Base-by-base conservation (phyloP, 805 yeast genomes). In the Saccharomycopsis lassenensis region DNA sequence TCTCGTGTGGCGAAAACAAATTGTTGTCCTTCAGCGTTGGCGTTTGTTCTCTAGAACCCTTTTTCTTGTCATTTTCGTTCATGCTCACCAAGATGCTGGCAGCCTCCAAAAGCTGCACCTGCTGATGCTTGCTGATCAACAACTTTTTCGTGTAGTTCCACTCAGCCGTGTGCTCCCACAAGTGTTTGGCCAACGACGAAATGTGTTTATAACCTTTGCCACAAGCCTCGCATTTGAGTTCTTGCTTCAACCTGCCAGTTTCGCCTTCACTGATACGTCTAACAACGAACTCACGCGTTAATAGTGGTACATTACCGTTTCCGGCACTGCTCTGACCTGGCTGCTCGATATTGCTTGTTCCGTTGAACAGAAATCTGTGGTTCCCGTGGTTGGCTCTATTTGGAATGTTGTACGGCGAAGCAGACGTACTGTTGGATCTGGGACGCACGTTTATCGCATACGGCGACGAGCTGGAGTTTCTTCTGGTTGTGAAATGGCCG, bases 151-250 rank as follows among this genome's bases (percentile, higher is more conserved):
- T 85, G 54, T 78, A 77, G 49, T 75, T 81, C 95, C 95, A 84
- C 52, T 85, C 94, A 0, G 94, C 94, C 0, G 95, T 84, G 55
- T 84, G 95, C 52, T 84, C 95, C 94, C 94, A 84, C 26, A 84
- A 58, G 58, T 83, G 94, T 55, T 83, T 83, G 2, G 93, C 91
- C 41, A 83, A 65, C n/a, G 87, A 77, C 1, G 86, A 76, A 4
- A 84, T 79, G 58, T 84, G 95, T 54, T 83, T 85, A 54, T 84
- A 84, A 16, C 91, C 93, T 56, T 84, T 84, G 3, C 94, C 94
- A 50, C 95, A 84, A 3, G 91, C 84, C 55, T 85, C 93, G 61
- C 94, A 84, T 50, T 77, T 77, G 45, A 84, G 66, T 51, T 80
- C 87, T 52, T 84, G 93, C 54, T 83, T 84, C 33, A 81, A 63